Evolutionary conservation across 2,329 filamentous ascomycete species (phyloP).

Genomic region (Helotiales sp.): DNA sequence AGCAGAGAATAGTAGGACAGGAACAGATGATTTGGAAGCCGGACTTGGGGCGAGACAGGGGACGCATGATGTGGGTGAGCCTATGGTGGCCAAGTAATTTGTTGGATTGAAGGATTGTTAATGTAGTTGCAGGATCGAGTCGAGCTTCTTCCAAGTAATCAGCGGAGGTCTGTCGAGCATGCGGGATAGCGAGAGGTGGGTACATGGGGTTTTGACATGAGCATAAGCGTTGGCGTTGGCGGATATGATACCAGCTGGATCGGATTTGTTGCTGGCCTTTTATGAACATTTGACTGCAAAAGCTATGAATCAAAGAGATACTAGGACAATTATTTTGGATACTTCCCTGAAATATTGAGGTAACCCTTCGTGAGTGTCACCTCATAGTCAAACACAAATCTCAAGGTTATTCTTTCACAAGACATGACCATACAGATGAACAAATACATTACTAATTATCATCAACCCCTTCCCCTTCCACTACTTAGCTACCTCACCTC

Average conservation of each 20-base stretch:
- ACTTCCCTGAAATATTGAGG: too few species aligned
- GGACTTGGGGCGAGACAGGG: conserved; percentile 5
- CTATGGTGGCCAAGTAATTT: not conserved
- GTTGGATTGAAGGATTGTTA: conserved; percentile 6
- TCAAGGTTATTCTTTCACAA: too few species aligned
- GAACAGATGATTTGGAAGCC: conserved; percentile 10
- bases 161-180: not conserved
- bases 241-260: not conserved
- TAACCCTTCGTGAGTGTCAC: too few species aligned
- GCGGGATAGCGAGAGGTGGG: not conserved
- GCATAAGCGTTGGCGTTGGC: not conserved
- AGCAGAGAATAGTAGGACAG: not conserved
- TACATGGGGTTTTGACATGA: not conserved
- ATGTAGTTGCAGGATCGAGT: conserved; percentile 15
- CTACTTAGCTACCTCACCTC: not conserved
- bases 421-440: too few species aligned
- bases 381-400: too few species aligned
- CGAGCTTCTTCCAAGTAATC: conserved; percentile 14
- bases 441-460: too few species aligned
- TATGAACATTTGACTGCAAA: not conserved
- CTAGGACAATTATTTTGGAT: too few species aligned
- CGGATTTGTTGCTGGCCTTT: not conserved
- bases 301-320: too few species aligned
- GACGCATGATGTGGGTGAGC: conserved; percentile 23
- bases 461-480: not conserved